Evolutionary conservation across 1,139 yeast genomes (phyloP).

Genomic region (Sugiyamaella sp.): DNA sequence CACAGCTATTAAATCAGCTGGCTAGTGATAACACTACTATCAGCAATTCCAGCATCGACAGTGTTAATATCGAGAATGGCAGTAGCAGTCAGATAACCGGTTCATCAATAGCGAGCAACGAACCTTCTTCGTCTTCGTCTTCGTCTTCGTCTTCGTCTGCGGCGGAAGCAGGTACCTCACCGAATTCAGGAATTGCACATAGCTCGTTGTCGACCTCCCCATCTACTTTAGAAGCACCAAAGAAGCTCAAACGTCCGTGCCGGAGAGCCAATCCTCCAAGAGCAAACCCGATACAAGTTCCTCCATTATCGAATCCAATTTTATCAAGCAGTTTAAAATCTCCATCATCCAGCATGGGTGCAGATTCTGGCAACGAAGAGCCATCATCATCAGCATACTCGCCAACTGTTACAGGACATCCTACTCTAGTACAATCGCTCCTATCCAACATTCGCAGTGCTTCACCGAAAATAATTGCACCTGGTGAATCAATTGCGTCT

Average conservation of each 20-base stretch:
- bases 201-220: background rate
- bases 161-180: no score
- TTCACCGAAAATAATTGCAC: constrained; percentile 16
- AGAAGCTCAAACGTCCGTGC: constrained; percentile 30
- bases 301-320: background rate
- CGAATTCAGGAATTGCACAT: no score
- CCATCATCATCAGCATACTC: constrained; percentile 8
- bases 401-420: constrained; percentile 6
- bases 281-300: constrained; percentile 2
- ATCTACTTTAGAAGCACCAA: constrained; percentile 16
- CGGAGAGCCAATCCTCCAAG: constrained; percentile 15
- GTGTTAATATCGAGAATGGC: no score
- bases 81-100: no score
- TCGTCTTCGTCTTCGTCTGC: no score
- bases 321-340: no score
- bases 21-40: background rate
- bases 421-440: constrained; percentile 31
- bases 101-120: no score
- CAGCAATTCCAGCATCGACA: no score
- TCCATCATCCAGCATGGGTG: no score
- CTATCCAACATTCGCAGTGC: constrained; percentile 32
- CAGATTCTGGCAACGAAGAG: no score
- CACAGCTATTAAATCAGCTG: constrained; percentile 23
- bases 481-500: background rate
- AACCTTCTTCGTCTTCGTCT: no score